Conservation (phyloP, 176 grass and related monocot species). For the Raddia distichophylla region DNA sequence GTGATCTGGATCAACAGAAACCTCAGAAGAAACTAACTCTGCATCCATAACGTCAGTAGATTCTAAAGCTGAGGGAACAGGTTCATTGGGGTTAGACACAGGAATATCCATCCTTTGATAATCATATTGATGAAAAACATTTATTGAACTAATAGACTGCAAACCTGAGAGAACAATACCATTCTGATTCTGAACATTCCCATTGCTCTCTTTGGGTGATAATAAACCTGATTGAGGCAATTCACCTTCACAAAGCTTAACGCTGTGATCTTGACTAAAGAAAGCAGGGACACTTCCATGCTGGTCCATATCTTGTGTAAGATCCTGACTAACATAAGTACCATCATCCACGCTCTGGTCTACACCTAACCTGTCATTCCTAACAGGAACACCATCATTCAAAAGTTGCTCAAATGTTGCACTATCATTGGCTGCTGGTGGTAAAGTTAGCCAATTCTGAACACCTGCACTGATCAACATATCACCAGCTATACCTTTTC, state of each 20-base stretch:
- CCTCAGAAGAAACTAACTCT: slow-evolving; percentile 41
- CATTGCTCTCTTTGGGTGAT: slow-evolving; percentile 27
- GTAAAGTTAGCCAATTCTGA: slow-evolving; percentile 59
- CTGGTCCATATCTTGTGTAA: slow-evolving; percentile 40
- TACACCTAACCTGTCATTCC: slow-evolving; percentile 39
- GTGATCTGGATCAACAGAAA: slow-evolving; percentile 37
- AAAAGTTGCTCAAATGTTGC: slow-evolving; percentile 8
- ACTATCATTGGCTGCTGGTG: slow-evolving; percentile 21
- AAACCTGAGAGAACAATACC: slow-evolving; percentile 29
- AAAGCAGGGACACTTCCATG: slow-evolving; percentile 28
- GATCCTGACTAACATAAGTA: slow-evolving; percentile 40
- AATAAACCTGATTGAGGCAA: slow-evolving; percentile 36
- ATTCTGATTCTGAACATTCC: slow-evolving; percentile 23
- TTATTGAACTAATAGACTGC: slow-evolving; percentile 30
- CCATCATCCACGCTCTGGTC: slow-evolving; percentile 36
- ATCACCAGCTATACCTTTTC: slow-evolving; percentile 26
- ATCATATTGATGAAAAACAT: slow-evolving; percentile 31
- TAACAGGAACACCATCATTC: slow-evolving; percentile 29
- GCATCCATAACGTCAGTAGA: slow-evolving; percentile 35
- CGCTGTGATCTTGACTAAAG: slow-evolving; percentile 37
- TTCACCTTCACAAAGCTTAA: slow-evolving; percentile 33
- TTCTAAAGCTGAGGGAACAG: slow-evolving; percentile 38
- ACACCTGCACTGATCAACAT: slow-evolving; percentile 30
- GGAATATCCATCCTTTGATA: slow-evolving; percentile 31
- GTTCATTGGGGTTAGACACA: slow-evolving; percentile 24